These are phyloP conservation scores for Penicillium rolfsii DNA, from an alignment of 2,329 filamentous ascomycete species.

Conservation along the genomic window DNA sequence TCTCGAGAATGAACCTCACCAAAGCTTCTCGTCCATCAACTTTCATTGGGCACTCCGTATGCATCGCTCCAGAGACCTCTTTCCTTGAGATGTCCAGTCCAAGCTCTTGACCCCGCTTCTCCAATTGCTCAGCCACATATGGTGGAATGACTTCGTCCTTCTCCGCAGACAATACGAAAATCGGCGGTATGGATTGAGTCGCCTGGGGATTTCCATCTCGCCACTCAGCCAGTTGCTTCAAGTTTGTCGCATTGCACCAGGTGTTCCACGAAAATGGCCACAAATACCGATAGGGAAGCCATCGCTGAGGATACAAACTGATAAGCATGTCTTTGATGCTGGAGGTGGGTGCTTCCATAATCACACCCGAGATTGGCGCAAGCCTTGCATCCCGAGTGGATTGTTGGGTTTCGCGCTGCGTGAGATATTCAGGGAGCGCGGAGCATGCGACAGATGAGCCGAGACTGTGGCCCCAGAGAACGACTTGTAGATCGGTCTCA, in stretches of 20 bases:
- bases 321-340: conserved; percentile 71
- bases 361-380: conserved; percentile 51
- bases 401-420: neutral
- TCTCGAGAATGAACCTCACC: conserved; percentile 29
- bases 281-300: conserved; percentile 76
- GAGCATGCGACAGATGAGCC: conserved; percentile 72
- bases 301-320: conserved; percentile 75
- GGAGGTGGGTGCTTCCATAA: conserved; percentile 77
- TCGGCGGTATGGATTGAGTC: conserved; percentile 27
- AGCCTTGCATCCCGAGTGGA: neutral
- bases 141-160: conserved; percentile 51
- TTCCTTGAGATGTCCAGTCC: conserved; percentile 42
- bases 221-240: conserved; percentile 44
- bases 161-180: conserved; percentile 47
- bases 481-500: conserved; percentile 41
- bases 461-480: conserved; percentile 79
- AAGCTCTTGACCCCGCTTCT: conserved; percentile 39
- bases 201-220: conserved; percentile 12
- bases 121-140: conserved; percentile 41
- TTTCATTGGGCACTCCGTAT: conserved; percentile 54
- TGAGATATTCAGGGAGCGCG: conserved; percentile 54
- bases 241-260: conserved; percentile 53
- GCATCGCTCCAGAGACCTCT: conserved; percentile 52
- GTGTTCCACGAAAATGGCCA: conserved; percentile 71
- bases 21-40: conserved; percentile 48